Conservation (phyloP, 129 eudicot genomes). For the Flaveria sonorensis region DNA sequence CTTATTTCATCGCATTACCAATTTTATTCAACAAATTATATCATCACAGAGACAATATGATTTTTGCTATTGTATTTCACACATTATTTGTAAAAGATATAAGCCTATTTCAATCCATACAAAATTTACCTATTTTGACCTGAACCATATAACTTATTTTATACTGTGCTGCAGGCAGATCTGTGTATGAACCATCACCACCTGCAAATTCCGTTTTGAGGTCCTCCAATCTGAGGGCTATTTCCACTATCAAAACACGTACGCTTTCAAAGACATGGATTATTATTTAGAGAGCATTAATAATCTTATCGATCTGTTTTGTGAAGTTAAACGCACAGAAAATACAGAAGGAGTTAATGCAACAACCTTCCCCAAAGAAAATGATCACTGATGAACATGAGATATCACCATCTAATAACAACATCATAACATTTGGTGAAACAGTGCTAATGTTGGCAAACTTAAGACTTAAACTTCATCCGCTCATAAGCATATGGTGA, state of each 20-base stretch:
- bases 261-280: slow-evolving; percentile 4
- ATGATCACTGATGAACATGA: not conserved
- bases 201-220: slow-evolving; percentile 41
- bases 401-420: not conserved
- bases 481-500: too few species aligned
- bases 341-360: not conserved
- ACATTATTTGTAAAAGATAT: too few species aligned
- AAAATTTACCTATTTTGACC: too few species aligned
- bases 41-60: too few species aligned
- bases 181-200: slow-evolving; percentile 57
- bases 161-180: slow-evolving; percentile 71
- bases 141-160: not conserved
- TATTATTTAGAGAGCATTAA: too few species aligned
- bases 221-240: slow-evolving; percentile 34
- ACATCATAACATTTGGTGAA: not conserved
- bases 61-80: too few species aligned
- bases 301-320: too few species aligned
- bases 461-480: too few species aligned
- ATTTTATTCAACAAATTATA: too few species aligned
- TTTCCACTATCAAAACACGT: slow-evolving; percentile 35
- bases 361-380: too few species aligned
- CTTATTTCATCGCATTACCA: not conserved
- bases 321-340: not conserved
- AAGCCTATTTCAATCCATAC: too few species aligned
- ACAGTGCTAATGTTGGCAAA: not conserved